Conservation (phyloP, 2,329 filamentous ascomycete genomes). For the Aspergillus sp. region DNA sequence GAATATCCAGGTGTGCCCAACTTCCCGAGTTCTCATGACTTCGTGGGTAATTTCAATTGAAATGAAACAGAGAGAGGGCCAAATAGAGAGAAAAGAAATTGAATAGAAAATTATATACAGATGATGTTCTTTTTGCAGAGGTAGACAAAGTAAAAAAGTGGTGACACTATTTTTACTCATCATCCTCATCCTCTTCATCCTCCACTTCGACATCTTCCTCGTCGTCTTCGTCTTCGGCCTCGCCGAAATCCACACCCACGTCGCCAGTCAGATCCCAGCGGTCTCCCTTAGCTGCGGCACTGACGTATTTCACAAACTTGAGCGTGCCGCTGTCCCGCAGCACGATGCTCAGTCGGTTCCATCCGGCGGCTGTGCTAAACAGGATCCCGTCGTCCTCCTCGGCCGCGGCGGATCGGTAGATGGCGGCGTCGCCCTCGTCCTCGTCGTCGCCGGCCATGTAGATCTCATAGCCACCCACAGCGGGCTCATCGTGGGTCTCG, state of each 20-base stretch:
- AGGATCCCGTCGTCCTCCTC: slow-evolving; percentile 75
- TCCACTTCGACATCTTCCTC: slow-evolving; percentile 23
- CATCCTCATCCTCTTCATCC: slow-evolving; percentile 9
- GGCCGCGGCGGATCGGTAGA: slow-evolving; percentile 69
- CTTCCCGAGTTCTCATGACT: background rate
- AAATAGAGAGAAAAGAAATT: background rate
- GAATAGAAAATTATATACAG: background rate
- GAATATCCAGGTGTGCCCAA: background rate
- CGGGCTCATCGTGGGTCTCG: slow-evolving; percentile 33
- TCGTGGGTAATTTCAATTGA: background rate
- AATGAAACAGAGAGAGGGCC: too few relatives aligned
- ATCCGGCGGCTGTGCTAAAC: slow-evolving; percentile 68
- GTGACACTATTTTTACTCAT: slow-evolving; percentile 4
- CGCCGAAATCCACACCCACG: slow-evolving; percentile 67
- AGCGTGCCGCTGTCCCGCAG: slow-evolving; percentile 81
- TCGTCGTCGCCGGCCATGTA: slow-evolving; percentile 83
- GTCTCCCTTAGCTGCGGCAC: slow-evolving; percentile 76
- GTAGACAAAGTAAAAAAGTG: background rate
- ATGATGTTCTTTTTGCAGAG: background rate
- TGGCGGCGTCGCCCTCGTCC: slow-evolving; percentile 69
- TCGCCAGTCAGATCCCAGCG: slow-evolving; percentile 86
- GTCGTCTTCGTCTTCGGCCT: slow-evolving; percentile 44
- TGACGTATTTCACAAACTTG: slow-evolving; percentile 96
- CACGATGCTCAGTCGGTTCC: slow-evolving; percentile 92
- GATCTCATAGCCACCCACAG: slow-evolving; percentile 59